Evolutionary conservation across 306 rosid species (phyloP).

Genomic region (Cyamopsis tetragonoloba): DNA sequence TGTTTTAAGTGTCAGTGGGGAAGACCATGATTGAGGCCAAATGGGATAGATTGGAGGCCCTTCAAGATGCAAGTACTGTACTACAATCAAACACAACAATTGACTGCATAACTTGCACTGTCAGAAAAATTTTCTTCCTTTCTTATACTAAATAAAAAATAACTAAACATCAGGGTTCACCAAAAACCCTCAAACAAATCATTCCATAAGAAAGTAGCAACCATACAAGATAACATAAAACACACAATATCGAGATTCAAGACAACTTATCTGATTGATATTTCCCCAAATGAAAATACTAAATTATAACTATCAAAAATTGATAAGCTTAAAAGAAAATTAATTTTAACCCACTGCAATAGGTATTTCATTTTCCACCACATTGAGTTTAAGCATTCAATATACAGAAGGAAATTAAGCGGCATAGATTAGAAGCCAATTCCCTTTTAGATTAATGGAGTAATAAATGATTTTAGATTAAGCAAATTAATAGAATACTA

Average conservation of each 20-base stretch:
- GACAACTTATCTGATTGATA: not conserved
- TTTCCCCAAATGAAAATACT: not conserved
- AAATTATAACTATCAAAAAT: not conserved
- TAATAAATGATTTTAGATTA: too few species aligned
- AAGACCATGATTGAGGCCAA: too few species aligned
- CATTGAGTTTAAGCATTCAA: constrained; percentile 10
- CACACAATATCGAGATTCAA: not conserved
- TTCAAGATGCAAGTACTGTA: not conserved
- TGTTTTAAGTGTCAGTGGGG: too few species aligned
- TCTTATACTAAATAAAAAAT: not conserved
- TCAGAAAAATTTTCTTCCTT: not conserved
- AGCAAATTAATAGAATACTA: too few species aligned
- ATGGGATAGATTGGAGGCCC: not conserved
- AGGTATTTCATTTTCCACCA: not conserved
- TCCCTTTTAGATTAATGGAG: not conserved
- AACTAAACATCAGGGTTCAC: not conserved
- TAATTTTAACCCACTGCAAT: not conserved
- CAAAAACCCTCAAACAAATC: not conserved
- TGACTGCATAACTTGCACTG: not conserved
- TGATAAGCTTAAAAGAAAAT: not conserved
- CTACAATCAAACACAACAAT: not conserved
- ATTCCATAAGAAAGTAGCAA: not conserved
- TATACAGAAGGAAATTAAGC: not conserved
- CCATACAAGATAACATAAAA: not conserved
- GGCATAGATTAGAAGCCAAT: not conserved